These are phyloP conservation scores for Psilocybe sp. DNA, from an alignment of 768 basidiomycete genomes.

Conservation along the genomic window DNA sequence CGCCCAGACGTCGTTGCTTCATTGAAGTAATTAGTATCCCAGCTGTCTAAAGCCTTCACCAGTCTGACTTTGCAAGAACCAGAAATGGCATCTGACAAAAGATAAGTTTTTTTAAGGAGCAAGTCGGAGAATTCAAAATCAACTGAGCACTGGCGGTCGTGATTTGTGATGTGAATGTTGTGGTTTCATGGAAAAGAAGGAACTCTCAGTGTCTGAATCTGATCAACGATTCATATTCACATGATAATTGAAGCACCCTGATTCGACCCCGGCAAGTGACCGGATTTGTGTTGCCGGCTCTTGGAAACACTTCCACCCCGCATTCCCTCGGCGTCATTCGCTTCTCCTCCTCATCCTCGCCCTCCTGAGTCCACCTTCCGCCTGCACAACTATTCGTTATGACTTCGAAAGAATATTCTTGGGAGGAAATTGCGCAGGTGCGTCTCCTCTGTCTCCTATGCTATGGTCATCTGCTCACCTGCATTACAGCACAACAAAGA, in stretches of 20 bases:
- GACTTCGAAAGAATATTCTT: constrained; percentile 35
- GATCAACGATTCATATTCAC: not conserved
- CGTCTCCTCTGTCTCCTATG: constrained; percentile 7
- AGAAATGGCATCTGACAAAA: no score
- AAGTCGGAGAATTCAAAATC: no score
- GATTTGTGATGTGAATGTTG: no score
- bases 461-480: not conserved
- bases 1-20: no score
- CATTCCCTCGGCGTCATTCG: not conserved
- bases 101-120: no score
- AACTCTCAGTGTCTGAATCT: no score
- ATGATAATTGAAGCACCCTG: constrained; percentile 2
- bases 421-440: constrained; percentile 70
- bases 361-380: not conserved
- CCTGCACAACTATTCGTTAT: constrained; percentile 6
- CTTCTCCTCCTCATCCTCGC: not conserved
- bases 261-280: not conserved
- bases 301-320: not conserved
- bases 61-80: no score
- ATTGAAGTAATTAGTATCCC: no score
- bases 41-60: no score
- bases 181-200: no score
- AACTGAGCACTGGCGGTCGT: no score
- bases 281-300: not conserved
- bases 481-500: constrained; percentile 75